Conservation (phyloP, 805 yeast species). For the Pichia cabralensis region DNA sequence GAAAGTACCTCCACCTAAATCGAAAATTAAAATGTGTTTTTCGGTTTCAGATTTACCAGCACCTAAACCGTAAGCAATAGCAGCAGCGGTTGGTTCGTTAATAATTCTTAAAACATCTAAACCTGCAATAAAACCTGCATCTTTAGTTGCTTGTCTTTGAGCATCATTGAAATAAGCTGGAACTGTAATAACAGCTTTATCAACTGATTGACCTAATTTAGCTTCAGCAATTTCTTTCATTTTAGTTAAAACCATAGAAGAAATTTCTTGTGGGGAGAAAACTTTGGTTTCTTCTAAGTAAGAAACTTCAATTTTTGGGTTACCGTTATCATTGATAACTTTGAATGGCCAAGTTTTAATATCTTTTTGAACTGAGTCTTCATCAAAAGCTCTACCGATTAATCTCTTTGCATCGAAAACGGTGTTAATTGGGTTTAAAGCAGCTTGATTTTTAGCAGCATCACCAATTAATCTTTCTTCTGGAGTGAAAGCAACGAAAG, state of each 20-base stretch:
- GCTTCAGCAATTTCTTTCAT: slow-evolving; percentile 80
- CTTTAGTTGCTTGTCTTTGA: slow-evolving; percentile 76
- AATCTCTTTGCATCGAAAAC: slow-evolving; percentile 78
- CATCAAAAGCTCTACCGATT: slow-evolving; percentile 72
- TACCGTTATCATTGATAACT: slow-evolving; percentile 53
- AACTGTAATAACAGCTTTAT: slow-evolving; percentile 68
- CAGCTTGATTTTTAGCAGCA: slow-evolving; percentile 79
- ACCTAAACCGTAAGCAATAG: slow-evolving; percentile 98
- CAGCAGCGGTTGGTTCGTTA: slow-evolving; percentile 91
- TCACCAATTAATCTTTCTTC: slow-evolving; percentile 76
- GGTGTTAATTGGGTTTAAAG: slow-evolving; percentile 68
- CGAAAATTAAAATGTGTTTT: slow-evolving; percentile 86
- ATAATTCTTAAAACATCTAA: slow-evolving; percentile 68
- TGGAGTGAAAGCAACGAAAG: slow-evolving; percentile 71
- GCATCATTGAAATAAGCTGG: slow-evolving; percentile 78
- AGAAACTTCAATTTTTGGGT: slow-evolving; percentile 63
- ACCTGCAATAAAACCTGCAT: slow-evolving; percentile 75
- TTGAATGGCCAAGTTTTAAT: slow-evolving; percentile 86
- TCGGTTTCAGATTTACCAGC: slow-evolving; percentile 74
- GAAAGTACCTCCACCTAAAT: slow-evolving; percentile 98
- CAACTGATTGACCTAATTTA: slow-evolving; percentile 59
- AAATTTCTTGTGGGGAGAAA: slow-evolving; percentile 67
- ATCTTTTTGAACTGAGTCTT: slow-evolving; percentile 73
- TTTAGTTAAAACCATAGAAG: slow-evolving; percentile 69
- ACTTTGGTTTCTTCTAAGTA: slow-evolving; percentile 60